Evolutionary conservation across 108 stramenopile genomes (phyloP), one percentile per base, ranked within the genome.

Genomic region (Cyclostephanos tholiformis): DNA sequence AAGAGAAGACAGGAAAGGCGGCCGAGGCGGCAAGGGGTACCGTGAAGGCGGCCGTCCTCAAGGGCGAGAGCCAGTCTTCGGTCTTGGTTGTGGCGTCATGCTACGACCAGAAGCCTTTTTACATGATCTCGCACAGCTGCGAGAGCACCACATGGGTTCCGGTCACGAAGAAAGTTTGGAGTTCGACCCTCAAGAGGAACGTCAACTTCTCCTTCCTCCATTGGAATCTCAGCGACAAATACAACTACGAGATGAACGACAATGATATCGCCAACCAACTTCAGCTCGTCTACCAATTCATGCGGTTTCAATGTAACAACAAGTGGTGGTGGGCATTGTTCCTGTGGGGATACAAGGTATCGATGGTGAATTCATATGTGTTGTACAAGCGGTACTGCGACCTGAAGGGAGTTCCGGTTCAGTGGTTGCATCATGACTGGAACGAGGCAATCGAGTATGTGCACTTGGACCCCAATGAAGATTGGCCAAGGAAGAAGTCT

Each of bases 21-120:
- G 68, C 68, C 6, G 68, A 69, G 16, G 23, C 22, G 6, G 68
- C 35, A 11, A 19, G 46, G 55, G 68, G 68, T 38, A 69, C 68
- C 6, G 68, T 69, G 55, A 69, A 69, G 38, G 68, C 68, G 9
- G 68, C 68, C 22, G 68, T 69, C 26, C 39, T 69, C 23, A 69
- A 69, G 23, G 55, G 55, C 23, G 68, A 69, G 20, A 27, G 53
- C 30, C 46, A 57, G 68, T 69, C 68, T 38, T 39, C 17, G 19
- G 55, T 57, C 49, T 38, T 69, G 23, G 46, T 69, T 22, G 68
- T 69, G 23, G 53, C 68, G 12, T 69, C 68, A 8, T 69, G 68
- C 55, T 69, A 69, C 39, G 53, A 69, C 55, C 53, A 57, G 55
- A 69, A 69, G 36, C 58, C 68, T 36, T 69, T 69, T 69, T 69